Evolutionary conservation across 768 basidiomycete genomes (phyloP).

Genomic region (Rhizopogon salebrosus): DNA sequence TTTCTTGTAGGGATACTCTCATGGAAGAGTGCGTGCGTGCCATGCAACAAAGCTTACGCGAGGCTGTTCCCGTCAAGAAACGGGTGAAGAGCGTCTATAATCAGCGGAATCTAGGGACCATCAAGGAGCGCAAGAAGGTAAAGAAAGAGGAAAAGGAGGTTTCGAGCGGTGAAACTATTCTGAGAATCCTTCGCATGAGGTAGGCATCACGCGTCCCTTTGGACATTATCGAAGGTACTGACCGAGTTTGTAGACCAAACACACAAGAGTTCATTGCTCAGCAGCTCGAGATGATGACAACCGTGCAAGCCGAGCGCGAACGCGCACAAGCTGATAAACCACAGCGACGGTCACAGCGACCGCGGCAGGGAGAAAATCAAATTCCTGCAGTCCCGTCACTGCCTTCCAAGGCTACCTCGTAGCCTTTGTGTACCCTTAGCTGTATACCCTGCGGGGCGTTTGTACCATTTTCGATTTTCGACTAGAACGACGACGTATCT

Average conservation of each 20-base stretch:
- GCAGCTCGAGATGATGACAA: conserved; percentile 75
- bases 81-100: conserved; percentile 90
- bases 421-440: conserved; percentile 8
- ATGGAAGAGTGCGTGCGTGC: conserved; percentile 96
- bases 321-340: conserved; percentile 58
- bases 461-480: conserved; percentile 1
- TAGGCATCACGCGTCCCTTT: conserved; percentile 25
- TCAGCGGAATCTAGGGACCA: conserved; percentile 94
- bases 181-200: conserved; percentile 96
- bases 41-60: conserved; percentile 83
- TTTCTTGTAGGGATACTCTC: conserved; percentile 54
- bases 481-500: not conserved
- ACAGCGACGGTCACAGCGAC: conserved; percentile 54
- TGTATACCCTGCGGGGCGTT: conserved; percentile 20
- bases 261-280: conserved; percentile 86
- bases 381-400: conserved; percentile 24
- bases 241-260: conserved; percentile 45
- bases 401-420: conserved; percentile 17
- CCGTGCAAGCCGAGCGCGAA: conserved; percentile 82
- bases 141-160: conserved; percentile 78
- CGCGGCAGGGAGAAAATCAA: conserved; percentile 27
- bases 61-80: conserved; percentile 73
- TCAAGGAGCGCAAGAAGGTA: conserved; percentile 89
- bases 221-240: not conserved
- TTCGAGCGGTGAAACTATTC: conserved; percentile 82